Conservation (phyloP, 768 basidiomycete species). For the Termitomyces sp. region DNA sequence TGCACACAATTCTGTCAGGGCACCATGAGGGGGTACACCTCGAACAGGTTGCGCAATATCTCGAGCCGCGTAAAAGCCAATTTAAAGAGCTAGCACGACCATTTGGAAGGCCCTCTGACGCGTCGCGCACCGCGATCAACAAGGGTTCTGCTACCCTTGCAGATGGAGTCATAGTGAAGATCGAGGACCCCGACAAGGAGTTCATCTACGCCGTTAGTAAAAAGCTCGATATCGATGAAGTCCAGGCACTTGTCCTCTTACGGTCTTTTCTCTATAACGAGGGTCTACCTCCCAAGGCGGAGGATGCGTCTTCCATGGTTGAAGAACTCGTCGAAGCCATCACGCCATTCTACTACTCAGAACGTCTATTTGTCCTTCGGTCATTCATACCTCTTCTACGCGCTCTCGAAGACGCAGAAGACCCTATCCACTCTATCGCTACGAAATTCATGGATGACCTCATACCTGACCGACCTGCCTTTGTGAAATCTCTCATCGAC, state of each 20-base stretch:
- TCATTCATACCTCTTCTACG: constrained; percentile 73
- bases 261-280: constrained; percentile 78
- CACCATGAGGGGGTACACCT: constrained; percentile 52
- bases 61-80: constrained; percentile 51
- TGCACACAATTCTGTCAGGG: constrained; percentile 56
- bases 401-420: constrained; percentile 52
- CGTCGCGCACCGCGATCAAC: constrained; percentile 63
- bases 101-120: constrained; percentile 64
- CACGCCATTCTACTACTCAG: constrained; percentile 77
- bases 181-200: constrained; percentile 69
- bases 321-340: constrained; percentile 65
- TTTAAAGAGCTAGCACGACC: constrained; percentile 56
- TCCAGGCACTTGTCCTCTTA: constrained; percentile 70
- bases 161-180: constrained; percentile 55
- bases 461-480: constrained; percentile 59
- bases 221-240: constrained; percentile 72
- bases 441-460: constrained; percentile 50
- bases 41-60: constrained; percentile 55
- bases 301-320: constrained; percentile 40
- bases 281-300: constrained; percentile 52
- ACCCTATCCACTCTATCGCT: constrained; percentile 52
- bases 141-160: constrained; percentile 63
- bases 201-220: constrained; percentile 68
- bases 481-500: constrained; percentile 52
- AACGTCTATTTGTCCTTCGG: constrained; percentile 67